Evolutionary conservation across 139 green algal species (phyloP), one percentile per base, ranked within the genome.

Genomic region (Diplosphaera chodatii): DNA sequence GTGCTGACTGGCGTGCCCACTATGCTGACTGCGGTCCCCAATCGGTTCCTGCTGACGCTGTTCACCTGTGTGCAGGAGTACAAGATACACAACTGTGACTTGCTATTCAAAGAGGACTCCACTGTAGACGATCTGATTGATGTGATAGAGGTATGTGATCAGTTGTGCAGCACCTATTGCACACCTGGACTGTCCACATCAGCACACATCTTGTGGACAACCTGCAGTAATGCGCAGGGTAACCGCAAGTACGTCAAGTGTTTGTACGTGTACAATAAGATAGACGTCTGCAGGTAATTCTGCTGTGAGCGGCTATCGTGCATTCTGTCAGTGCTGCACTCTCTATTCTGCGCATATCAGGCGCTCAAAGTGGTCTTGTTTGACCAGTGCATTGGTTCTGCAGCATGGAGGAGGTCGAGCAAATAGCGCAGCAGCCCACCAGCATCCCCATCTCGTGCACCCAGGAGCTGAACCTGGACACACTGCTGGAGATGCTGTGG

Each of bases 231-330:
- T n/a, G n/a, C 28, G 48, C 73, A 89, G 83, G 91, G 91, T 62
- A 96, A 97, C 86, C 78, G 92, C 30, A 79, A 84, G 2, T 97
- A 96, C 80, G 83, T 97, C 15, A 91, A 92, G 72, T 99, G 94
- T 85, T 75, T 99, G 34, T 99, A 99, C 79, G 96, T 99, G 71
- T 99, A 98, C 88, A 99, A 99, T 86, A 99, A 99, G 81, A 85
- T 93, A 25, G 76, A 88, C 41, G 76, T 89, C 30, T 89, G 85
- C 73, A 77, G 64, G 37, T 48, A 13, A 8, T 8, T 48, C 37
- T 48, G 37, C 13, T 48, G 13, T 13, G 10, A 25, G 6, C 25
- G 21, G 16, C n/a, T n/a, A n/a, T n/a, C n/a, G n/a, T n/a, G n/a
- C n/a, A n/a, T n/a, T n/a, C n/a, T n/a, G n/a, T n/a, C n/a, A n/a